A percentile compares a stretch with the other conserved stretches of the same genome.
Evolutionary conservation across 441 rosid species (phyloP).

Genomic region (Codiaeum variegatum): DNA sequence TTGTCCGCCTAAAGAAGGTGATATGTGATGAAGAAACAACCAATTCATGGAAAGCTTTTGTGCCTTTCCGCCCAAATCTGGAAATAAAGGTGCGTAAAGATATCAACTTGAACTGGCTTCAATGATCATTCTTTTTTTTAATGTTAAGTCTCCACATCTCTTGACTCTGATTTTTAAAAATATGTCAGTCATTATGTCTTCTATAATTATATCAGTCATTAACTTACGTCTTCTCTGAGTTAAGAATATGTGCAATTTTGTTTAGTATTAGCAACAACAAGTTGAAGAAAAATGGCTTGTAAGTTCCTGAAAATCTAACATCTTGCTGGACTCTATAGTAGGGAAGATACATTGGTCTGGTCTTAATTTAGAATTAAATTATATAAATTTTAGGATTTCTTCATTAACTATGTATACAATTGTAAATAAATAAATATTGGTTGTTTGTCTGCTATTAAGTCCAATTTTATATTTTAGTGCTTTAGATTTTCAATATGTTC

Average conservation of each 20-base stretch:
- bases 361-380: neutral
- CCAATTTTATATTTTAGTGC: neutral
- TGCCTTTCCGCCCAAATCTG: constrained; percentile 16
- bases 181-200: neutral
- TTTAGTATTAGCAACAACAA: neutral
- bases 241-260: neutral
- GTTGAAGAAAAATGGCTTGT: neutral
- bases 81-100: constrained; percentile 17
- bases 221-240: neutral
- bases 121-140: neutral
- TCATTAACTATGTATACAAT: too few species aligned
- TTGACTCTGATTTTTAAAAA: neutral
- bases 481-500: neutral
- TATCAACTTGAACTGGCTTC: constrained; percentile 31
- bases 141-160: neutral
- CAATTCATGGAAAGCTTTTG: constrained; percentile 17
- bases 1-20: constrained; percentile 21
- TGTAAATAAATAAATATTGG: too few species aligned
- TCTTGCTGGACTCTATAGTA: neutral
- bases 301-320: neutral
- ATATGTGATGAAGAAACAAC: constrained; percentile 27
- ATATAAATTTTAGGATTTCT: too few species aligned
- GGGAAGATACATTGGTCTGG: neutral
- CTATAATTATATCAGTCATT: neutral
- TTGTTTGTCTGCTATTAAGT: constrained; percentile 45